Percentiles rank a stretch among this genome's conserved stretches.
Evolutionary conservation across 2,329 filamentous ascomycete genomes (phyloP).

Genomic region (Sarocladium oryzae): DNA sequence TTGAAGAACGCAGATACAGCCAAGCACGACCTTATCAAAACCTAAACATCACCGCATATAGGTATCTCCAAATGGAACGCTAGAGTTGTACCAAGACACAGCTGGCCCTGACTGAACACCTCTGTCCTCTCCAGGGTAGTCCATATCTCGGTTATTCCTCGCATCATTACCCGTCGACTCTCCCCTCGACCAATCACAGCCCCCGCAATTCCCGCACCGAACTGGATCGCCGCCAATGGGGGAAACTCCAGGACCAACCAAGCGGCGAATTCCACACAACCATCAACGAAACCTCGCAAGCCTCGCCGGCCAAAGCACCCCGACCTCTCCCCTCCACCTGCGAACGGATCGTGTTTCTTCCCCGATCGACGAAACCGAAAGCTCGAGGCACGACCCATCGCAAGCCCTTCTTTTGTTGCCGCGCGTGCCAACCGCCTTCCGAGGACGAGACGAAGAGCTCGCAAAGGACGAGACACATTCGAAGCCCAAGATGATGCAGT

Average conservation of each 20-base stretch:
- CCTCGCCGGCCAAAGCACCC: constrained; percentile 11
- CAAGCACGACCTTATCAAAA: too few species aligned
- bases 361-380: too few species aligned
- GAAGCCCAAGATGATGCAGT: constrained; percentile 36
- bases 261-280: constrained; percentile 24
- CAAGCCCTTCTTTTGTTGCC: too few species aligned
- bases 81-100: too few species aligned
- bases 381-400: too few species aligned
- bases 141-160: constrained; percentile 22
- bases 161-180: constrained; percentile 11
- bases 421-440: neutral
- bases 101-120: too few species aligned
- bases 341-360: too few species aligned
- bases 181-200: constrained; percentile 22
- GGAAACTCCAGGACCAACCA: constrained; percentile 12
- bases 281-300: constrained; percentile 18
- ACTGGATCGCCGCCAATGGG: neutral
- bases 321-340: constrained; percentile 14
- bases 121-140: neutral
- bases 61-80: too few species aligned
- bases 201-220: constrained; percentile 19
- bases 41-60: too few species aligned
- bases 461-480: constrained; percentile 8
- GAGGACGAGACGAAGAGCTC: neutral
- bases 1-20: too few species aligned